phyloP scores from a whole-genome alignment of 495 filamentous ascomycete genomes.

The Podospora sp. region DNA sequence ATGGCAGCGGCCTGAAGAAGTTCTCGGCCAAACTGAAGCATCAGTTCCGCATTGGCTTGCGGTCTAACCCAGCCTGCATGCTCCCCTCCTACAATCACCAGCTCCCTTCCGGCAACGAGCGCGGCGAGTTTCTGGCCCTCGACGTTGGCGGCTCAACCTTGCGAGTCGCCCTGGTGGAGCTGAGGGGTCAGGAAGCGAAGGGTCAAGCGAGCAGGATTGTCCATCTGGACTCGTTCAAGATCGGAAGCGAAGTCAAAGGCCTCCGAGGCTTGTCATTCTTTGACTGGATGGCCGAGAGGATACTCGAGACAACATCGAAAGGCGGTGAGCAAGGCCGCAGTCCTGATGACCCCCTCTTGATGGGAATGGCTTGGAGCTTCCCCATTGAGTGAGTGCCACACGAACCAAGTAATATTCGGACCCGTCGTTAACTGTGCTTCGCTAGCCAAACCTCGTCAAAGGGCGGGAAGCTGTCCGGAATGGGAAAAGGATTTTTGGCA shows the following conservation, averaged over 20 bases:
- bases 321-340: constrained; percentile 35
- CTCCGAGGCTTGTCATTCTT: constrained; percentile 63
- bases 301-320: constrained; percentile 56
- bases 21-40: constrained; percentile 48
- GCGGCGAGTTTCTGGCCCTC: constrained; percentile 61
- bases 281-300: constrained; percentile 80
- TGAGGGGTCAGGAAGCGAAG: constrained; percentile 48
- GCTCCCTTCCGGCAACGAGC: constrained; percentile 71
- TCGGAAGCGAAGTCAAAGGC: constrained; percentile 47
- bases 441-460: constrained; percentile 74
- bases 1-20: constrained; percentile 38
- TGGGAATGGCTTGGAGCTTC: constrained; percentile 87
- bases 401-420: constrained; percentile 19
- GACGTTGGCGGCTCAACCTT: constrained; percentile 79
- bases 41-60: constrained; percentile 50
- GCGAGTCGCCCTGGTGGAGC: constrained; percentile 74
- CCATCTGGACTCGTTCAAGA: constrained; percentile 53
- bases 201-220: constrained; percentile 43
- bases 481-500: constrained; percentile 80
- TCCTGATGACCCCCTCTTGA: constrained; percentile 41
- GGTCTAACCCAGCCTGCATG: constrained; percentile 55
- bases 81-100: constrained; percentile 69
- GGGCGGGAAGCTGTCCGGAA: constrained; percentile 73
- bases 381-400: constrained; percentile 70
- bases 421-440: background rate